Conservation (phyloP, 2,329 filamentous ascomycete genomes). For the Coniochaeta sp. region DNA sequence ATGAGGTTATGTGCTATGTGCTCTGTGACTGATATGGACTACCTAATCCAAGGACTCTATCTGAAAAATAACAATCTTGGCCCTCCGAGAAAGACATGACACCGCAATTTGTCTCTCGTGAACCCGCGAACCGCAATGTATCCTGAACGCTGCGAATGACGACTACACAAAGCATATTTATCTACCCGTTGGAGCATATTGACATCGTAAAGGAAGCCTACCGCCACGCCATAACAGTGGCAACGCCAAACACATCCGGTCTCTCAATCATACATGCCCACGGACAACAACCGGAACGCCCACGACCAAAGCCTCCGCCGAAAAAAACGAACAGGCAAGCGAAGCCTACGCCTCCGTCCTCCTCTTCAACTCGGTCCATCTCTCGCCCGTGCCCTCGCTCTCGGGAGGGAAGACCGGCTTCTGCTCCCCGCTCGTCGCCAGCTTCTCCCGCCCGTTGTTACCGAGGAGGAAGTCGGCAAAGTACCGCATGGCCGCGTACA, state of each 20-base stretch:
- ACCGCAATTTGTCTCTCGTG: too few species aligned
- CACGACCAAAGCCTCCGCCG: not conserved
- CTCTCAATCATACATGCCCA: not conserved
- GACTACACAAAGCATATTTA: not conserved
- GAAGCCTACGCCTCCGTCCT: not conserved
- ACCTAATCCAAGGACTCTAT: too few species aligned
- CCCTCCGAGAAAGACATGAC: too few species aligned
- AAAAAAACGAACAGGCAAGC: not conserved
- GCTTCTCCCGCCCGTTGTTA: slow-evolving; percentile 56
- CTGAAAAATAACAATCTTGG: too few species aligned
- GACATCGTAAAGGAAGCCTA: not conserved
- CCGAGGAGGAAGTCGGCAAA: slow-evolving; percentile 73
- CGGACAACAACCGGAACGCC: not conserved
- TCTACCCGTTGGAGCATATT: not conserved
- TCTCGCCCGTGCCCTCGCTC: not conserved
- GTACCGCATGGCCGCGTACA: slow-evolving; percentile 75
- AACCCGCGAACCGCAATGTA: too few species aligned
- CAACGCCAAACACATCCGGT: not conserved
- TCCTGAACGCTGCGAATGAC: not conserved
- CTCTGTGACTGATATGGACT: too few species aligned
- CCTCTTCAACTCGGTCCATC: not conserved
- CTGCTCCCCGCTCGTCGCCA: slow-evolving; percentile 10
- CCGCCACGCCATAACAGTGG: not conserved
- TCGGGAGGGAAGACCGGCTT: not conserved
- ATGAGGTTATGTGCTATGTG: not conserved